These are phyloP conservation scores for Agarophyton chilense DNA, from an alignment of 23 red algal genomes.

Conservation along the genomic window DNA sequence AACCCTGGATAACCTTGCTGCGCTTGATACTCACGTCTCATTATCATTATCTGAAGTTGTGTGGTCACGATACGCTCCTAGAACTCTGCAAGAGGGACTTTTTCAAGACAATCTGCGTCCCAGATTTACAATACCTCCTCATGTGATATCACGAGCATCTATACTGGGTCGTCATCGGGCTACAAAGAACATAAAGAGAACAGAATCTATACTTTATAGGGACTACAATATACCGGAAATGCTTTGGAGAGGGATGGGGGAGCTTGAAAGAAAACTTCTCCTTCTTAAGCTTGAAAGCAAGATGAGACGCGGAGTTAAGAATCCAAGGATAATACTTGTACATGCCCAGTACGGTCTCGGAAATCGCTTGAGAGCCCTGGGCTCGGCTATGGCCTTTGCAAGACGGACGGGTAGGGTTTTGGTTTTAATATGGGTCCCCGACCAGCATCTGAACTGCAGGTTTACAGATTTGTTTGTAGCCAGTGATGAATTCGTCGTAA, in stretches of 20 bases:
- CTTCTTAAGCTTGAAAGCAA: conserved; percentile 52
- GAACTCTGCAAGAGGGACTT: conserved; percentile 43
- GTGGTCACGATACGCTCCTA: conserved; percentile 17
- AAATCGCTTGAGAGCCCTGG: conserved; percentile 79
- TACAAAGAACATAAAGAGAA: conserved; percentile 17
- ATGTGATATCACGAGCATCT: conserved; percentile 1
- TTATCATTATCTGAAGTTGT: conserved; percentile 41
- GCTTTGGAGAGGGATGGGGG: conserved; percentile 55
- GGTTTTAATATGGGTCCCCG: conserved; percentile 74
- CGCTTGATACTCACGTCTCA: conserved; percentile 47
- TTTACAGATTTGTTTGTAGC: conserved; percentile 72
- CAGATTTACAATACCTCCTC: neutral
- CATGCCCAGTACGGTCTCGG: conserved; percentile 81
- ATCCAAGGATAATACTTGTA: conserved; percentile 69
- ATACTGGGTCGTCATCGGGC: conserved; percentile 40
- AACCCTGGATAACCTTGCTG: conserved; percentile 61
- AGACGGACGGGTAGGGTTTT: conserved; percentile 54
- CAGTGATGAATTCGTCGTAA: conserved; percentile 60
- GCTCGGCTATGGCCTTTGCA: conserved; percentile 77
- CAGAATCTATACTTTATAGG: conserved; percentile 14
- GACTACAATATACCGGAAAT: conserved; percentile 56
- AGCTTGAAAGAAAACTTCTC: conserved; percentile 36
- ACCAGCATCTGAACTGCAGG: conserved; percentile 68
- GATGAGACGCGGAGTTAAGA: conserved; percentile 12
- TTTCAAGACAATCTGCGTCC: conserved; percentile 8